These are phyloP conservation scores for Schizophyllum commune DNA, from an alignment of 1,284 basidiomycete genomes.

Conservation along the genomic window DNA sequence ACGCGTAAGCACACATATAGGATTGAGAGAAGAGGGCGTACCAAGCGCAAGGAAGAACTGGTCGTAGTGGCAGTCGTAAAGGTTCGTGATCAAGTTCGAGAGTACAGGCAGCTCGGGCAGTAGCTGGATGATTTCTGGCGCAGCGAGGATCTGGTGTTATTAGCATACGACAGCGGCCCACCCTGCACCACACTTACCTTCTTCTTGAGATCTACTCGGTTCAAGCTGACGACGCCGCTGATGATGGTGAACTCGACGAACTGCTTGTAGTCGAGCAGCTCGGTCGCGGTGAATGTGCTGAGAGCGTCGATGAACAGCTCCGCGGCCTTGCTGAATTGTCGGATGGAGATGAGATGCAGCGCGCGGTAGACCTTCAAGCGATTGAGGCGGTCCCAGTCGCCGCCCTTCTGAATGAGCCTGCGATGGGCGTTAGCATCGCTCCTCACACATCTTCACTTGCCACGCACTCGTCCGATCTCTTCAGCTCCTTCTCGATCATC, in stretches of 20 bases:
- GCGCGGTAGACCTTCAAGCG: slow-evolving; percentile 94
- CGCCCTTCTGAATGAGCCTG: slow-evolving; percentile 90
- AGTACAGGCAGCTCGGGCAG: slow-evolving; percentile 65
- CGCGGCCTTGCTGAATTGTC: slow-evolving; percentile 49
- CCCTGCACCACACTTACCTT: slow-evolving; percentile 48
- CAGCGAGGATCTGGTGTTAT: slow-evolving; percentile 10
- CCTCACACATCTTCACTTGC: background rate
- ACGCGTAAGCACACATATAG: slow-evolving; percentile 2
- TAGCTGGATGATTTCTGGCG: slow-evolving; percentile 33
- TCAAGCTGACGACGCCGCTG: slow-evolving; percentile 70
- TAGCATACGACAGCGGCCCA: background rate
- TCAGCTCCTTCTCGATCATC: slow-evolving; percentile 68
- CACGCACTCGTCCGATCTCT: slow-evolving; percentile 76
- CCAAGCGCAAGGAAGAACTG: slow-evolving; percentile 90
- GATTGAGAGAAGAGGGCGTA: slow-evolving; percentile 22
- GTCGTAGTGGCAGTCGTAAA: slow-evolving; percentile 93
- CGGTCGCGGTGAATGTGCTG: slow-evolving; percentile 91
- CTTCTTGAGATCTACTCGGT: slow-evolving; percentile 87
- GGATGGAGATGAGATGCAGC: slow-evolving; percentile 79
- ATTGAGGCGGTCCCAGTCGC: slow-evolving; percentile 97
- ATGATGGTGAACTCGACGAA: slow-evolving; percentile 88
- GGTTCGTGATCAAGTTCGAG: slow-evolving; percentile 61
- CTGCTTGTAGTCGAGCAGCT: slow-evolving; percentile 85
- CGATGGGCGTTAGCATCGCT: background rate
- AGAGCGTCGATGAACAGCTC: slow-evolving; percentile 86